Evolutionary conservation across 2,329 filamentous ascomycete genomes (phyloP), one percentile per base, ranked within the genome.

Genomic region (Penicillium sp.): DNA sequence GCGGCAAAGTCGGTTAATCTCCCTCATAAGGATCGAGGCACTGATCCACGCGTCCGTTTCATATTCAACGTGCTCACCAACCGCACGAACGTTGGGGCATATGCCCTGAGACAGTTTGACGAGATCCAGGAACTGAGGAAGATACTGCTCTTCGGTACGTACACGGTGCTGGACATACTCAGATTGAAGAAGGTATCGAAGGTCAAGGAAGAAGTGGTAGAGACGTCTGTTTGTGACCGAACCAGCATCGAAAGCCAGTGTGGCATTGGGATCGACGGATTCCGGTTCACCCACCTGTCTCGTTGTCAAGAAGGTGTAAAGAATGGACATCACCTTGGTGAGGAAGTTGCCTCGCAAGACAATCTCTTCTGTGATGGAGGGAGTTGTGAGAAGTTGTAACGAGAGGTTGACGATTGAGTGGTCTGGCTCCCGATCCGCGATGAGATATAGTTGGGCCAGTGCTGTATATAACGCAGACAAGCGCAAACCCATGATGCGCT

Each of bases 361-460:
- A 41, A 97, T 88, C 71, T 99, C 95, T 37, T 90, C 88, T 0
- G 92, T 97, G 58, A 99, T 97, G 0, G 92, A 95, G 1, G 93
- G 91, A 0, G 93, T 96, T 0, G 93, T 99, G 54, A 99, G 77
- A 82, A 99, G 95, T 66, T 99, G 93, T 27, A 97, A 76, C 4
- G 92, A 97, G 31, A 99, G 81, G 65, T 96, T 96, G 76, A 99
- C 95, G 65, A 99, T 97, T 10, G 92, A 97, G 70, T 97, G 92
- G 64, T 99, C 93, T 2, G 93, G 93, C 68, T 99, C 93, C 56
- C 93, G 81, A 65, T 99, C 93, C 12, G 92, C 92, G 57, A 99
- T 93, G 27, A 99, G 80, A 67, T 97, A 99, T 3, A 99, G 77
- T 67, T 99, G 92, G 4, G 93, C 91, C 40, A 99, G 75, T 2